Percentiles rank a stretch among this genome's conserved stretches.
Conservation (phyloP, 345 rosid genomes). For the Rhizophora apiculata region DNA sequence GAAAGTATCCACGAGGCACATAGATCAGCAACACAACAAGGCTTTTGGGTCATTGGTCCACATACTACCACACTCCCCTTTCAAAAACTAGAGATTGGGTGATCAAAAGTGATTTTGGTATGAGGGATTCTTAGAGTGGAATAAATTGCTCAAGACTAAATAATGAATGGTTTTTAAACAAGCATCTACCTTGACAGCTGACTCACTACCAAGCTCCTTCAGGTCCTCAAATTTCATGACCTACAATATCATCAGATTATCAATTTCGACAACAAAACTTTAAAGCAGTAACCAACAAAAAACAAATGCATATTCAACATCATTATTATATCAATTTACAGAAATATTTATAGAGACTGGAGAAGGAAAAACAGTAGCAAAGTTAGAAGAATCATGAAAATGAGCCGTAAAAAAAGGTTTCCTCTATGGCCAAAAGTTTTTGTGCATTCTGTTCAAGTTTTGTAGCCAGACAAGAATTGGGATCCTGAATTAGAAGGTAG, state of each 20-base stretch:
- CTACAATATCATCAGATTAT: slow-evolving; percentile 33
- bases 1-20: too few species aligned
- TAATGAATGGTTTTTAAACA: neutral
- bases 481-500: too few species aligned
- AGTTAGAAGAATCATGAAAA: too few species aligned
- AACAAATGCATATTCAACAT: neutral
- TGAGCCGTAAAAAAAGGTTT: too few species aligned
- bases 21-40: too few species aligned
- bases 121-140: neutral
- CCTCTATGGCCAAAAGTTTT: too few species aligned
- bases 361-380: neutral
- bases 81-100: too few species aligned
- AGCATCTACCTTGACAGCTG: slow-evolving; percentile 74
- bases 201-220: slow-evolving; percentile 81
- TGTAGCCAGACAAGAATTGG: too few species aligned
- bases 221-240: slow-evolving; percentile 97
- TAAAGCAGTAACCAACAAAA: neutral
- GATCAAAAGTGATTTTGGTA: too few species aligned
- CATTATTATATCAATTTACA: neutral
- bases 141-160: neutral
- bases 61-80: too few species aligned
- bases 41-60: too few species aligned
- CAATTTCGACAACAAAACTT: neutral
- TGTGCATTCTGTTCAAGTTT: too few species aligned
- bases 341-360: neutral